Percentiles rank a stretch among this genome's conserved stretches.
Conservation (phyloP, 116 monocot species). For the Papilionanthe hybrid region DNA sequence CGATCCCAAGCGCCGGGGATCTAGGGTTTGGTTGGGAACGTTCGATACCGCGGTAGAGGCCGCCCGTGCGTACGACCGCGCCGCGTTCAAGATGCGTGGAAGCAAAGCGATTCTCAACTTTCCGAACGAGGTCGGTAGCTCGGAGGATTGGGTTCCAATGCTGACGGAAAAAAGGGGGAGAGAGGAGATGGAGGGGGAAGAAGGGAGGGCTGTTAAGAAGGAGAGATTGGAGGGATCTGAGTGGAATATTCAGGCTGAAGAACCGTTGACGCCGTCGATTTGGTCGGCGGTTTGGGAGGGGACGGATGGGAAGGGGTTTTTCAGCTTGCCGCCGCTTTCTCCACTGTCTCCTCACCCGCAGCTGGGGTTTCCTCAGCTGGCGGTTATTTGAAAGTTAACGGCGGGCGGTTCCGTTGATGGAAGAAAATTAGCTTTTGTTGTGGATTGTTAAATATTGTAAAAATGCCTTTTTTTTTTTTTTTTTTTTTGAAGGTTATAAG, state of each 20-base stretch:
- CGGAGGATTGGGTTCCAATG: constrained; percentile 4
- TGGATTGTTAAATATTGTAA: no score
- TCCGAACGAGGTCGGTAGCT: constrained; percentile 37
- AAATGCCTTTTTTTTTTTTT: no score
- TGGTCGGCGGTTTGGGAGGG: constrained; percentile 8
- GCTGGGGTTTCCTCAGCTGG: constrained; percentile 2
- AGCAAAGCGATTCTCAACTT: constrained; percentile 47
- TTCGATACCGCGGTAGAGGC: constrained; percentile 55
- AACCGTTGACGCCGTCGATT: constrained; percentile 6
- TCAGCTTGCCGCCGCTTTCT: constrained; percentile 13
- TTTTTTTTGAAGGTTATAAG: no score
- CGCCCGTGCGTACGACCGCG: constrained; percentile 45
- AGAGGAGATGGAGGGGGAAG: neutral
- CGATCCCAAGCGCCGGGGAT: constrained; percentile 38
- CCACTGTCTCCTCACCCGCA: constrained; percentile 6
- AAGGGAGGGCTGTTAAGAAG: neutral
- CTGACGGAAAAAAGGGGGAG: constrained; percentile 9
- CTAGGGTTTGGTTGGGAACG: constrained; percentile 56
- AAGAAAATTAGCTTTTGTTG: no score
- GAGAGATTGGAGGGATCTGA: constrained; percentile 1
- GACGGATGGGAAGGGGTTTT: neutral
- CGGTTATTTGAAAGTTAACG: neutral
- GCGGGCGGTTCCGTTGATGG: neutral
- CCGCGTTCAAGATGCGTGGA: constrained; percentile 39
- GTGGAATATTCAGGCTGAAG: neutral